Percentiles rank a stretch among this genome's conserved stretches.
phyloP scores from a whole-genome alignment of 2,329 filamentous ascomycete genomes.

The Paramyrothecium sp. region DNA sequence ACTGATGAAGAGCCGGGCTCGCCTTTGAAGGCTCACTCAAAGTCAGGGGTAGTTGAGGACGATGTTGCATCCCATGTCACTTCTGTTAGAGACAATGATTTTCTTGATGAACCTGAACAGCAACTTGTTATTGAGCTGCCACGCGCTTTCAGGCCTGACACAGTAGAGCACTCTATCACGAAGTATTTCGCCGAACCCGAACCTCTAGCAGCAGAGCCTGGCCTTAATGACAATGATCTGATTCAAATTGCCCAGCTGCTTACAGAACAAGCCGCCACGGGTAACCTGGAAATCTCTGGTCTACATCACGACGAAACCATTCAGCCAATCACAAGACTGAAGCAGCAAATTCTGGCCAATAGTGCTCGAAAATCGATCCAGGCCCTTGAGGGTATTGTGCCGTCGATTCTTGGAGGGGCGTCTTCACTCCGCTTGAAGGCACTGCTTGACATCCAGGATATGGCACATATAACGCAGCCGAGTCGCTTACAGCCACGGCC shows the following conservation, averaged over 20 bases:
- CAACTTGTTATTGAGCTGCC: conserved; percentile 49
- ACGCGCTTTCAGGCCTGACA: conserved; percentile 45
- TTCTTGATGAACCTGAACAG: conserved; percentile 43
- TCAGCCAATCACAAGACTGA: conserved; percentile 25
- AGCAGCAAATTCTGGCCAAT: conserved; percentile 39
- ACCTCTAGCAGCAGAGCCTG: conserved; percentile 44
- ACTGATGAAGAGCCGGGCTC: conserved; percentile 48
- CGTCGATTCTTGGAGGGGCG: conserved; percentile 39
- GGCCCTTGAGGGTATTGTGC: conserved; percentile 43
- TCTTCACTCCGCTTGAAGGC: conserved; percentile 40
- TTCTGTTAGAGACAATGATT: conserved; percentile 48
- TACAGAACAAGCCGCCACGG: conserved; percentile 66
- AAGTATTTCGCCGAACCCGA: conserved; percentile 61
- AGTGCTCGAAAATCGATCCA: conserved; percentile 47
- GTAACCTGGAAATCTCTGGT: conserved; percentile 37
- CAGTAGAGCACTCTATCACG: conserved; percentile 47
- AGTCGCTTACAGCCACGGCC: conserved; percentile 50
- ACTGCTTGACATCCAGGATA: conserved; percentile 56
- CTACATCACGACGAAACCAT: conserved; percentile 15
- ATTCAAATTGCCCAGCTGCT: conserved; percentile 69
- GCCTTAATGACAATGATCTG: conserved; percentile 55
- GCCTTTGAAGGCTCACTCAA: conserved; percentile 47
- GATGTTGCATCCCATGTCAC: conserved; percentile 52
- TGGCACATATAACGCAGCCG: conserved; percentile 51
- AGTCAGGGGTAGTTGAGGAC: conserved; percentile 43